phyloP scores from a whole-genome alignment of 2,329 filamentous ascomycete genomes.

The Colletotrichum sojae region DNA sequence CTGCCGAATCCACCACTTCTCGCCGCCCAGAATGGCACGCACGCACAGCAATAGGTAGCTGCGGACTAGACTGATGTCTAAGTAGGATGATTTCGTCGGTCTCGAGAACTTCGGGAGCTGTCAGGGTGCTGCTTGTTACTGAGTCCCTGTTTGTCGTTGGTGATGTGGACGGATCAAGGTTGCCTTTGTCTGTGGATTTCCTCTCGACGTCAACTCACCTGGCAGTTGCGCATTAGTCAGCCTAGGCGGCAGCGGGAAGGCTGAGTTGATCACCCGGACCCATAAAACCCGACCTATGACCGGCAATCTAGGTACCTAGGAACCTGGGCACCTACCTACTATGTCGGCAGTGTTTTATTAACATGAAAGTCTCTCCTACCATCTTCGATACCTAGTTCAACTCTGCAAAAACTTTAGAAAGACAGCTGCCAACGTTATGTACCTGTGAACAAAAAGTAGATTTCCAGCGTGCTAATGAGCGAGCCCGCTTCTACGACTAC shows the following conservation, averaged over 20 bases:
- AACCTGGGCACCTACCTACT: too few species aligned
- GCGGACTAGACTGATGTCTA: background rate
- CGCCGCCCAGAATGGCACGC: slow-evolving; percentile 30
- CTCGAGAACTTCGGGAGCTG: slow-evolving; percentile 11
- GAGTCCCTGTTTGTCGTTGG: slow-evolving; percentile 44
- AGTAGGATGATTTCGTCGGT: background rate
- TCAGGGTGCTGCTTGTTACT: slow-evolving; percentile 30
- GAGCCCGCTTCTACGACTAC: too few species aligned
- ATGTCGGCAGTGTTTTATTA: too few species aligned
- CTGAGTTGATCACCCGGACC: slow-evolving; percentile 32
- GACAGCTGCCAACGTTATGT: too few species aligned
- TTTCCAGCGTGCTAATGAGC: too few species aligned
- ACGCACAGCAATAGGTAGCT: slow-evolving; percentile 5
- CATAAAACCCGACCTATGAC: background rate
- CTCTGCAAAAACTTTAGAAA: too few species aligned
- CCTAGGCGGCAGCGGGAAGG: slow-evolving; percentile 28
- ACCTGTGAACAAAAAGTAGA: too few species aligned
- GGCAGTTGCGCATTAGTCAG: slow-evolving; percentile 40
- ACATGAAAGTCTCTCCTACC: too few species aligned
- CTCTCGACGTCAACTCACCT: slow-evolving; percentile 44
- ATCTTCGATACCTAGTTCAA: too few species aligned
- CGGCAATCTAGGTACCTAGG: too few species aligned
- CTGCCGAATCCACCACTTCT: slow-evolving; percentile 36
- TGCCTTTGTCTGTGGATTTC: slow-evolving; percentile 51
- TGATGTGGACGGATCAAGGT: slow-evolving; percentile 57